Percentiles rank a stretch among this genome's conserved stretches.
Evolutionary conservation across 73 alveolate species (phyloP).

Genomic region (Tetrahymena elliotti): DNA sequence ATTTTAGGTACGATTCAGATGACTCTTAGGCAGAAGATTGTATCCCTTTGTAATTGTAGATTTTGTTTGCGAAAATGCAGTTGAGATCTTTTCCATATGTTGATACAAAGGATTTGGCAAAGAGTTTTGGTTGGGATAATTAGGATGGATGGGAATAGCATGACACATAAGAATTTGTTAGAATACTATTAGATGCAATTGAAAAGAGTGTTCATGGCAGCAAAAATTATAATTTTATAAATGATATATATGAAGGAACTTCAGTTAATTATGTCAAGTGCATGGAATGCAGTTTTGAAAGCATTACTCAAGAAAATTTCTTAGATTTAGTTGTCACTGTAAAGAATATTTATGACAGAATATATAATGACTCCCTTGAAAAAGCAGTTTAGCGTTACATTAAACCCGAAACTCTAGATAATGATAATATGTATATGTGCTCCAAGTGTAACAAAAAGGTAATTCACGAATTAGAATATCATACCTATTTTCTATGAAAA

Average conservation of each 20-base stretch:
- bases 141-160: slow-evolving; percentile 53
- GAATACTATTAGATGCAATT: slow-evolving; percentile 90
- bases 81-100: slow-evolving; percentile 32
- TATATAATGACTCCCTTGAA: slow-evolving; percentile 73
- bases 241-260: slow-evolving; percentile 82
- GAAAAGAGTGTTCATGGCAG: slow-evolving; percentile 62
- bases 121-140: slow-evolving; percentile 62
- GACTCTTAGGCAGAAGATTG: slow-evolving; percentile 44
- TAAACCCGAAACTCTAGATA: slow-evolving; percentile 84
- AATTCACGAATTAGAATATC: not conserved
- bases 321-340: slow-evolving; percentile 87
- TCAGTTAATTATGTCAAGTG: slow-evolving; percentile 69
- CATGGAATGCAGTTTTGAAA: slow-evolving; percentile 76
- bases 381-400: slow-evolving; percentile 88
- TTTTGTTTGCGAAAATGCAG: slow-evolving; percentile 53
- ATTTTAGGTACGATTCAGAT: not conserved
- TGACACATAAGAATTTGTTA: slow-evolving; percentile 74
- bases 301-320: slow-evolving; percentile 55
- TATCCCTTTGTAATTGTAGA: slow-evolving; percentile 58
- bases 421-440: slow-evolving; percentile 80
- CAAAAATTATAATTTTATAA: slow-evolving; percentile 53
- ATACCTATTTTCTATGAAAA: not conserved
- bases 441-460: slow-evolving; percentile 52
- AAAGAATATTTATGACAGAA: slow-evolving; percentile 72
- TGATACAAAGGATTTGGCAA: slow-evolving; percentile 63